Percentiles rank a stretch among this genome's conserved stretches.
Conservation (phyloP, 176 grass and related monocot species). For the Hordeum marinum region DNA sequence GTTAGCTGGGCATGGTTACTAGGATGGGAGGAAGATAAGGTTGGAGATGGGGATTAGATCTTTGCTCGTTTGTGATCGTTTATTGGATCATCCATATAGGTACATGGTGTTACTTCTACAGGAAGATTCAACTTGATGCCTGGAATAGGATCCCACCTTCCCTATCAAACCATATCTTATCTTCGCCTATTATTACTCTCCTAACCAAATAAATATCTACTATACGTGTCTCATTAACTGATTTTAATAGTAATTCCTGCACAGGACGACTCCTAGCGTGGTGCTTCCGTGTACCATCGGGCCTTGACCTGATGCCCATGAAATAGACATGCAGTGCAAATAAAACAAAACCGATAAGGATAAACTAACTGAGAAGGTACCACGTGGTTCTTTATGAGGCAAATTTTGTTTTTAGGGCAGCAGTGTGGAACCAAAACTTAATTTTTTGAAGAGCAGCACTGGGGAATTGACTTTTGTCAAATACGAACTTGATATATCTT, state of each 20-base stretch:
- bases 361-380: background rate
- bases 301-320: background rate
- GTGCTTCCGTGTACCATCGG: background rate
- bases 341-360: background rate
- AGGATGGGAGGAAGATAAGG: background rate
- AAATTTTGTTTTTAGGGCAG: background rate
- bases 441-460: background rate
- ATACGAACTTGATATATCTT: background rate
- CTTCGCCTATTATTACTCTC: background rate
- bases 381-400: background rate
- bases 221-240: background rate
- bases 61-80: background rate
- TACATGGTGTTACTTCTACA: background rate
- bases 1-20: background rate
- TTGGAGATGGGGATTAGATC: background rate
- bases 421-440: background rate
- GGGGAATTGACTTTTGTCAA: background rate
- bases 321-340: background rate
- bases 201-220: background rate
- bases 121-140: background rate
- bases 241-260: background rate
- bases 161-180: background rate
- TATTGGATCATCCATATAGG: background rate
- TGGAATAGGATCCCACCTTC: background rate
- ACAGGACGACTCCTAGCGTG: background rate